These are phyloP conservation scores for Pseudocercospora crystallina DNA, from an alignment of 2,329 filamentous ascomycete species.

Conservation along the genomic window DNA sequence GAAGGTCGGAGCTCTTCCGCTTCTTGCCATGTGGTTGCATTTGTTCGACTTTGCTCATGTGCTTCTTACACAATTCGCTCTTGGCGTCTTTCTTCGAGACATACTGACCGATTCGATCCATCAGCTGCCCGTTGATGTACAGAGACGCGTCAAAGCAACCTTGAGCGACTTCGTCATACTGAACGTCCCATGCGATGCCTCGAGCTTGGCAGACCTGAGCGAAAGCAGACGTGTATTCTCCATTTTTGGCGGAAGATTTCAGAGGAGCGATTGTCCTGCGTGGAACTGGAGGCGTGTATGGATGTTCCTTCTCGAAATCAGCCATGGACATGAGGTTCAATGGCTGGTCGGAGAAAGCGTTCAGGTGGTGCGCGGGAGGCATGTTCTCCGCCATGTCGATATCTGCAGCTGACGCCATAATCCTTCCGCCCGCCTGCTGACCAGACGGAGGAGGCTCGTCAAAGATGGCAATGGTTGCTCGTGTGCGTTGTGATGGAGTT, in stretches of 20 bases:
- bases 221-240: constrained; percentile 14
- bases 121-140: constrained; percentile 9
- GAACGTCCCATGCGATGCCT: constrained; percentile 18
- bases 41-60: constrained; percentile 1
- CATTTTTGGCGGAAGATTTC: constrained; percentile 10
- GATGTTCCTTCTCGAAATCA: constrained; percentile 24
- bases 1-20: constrained; percentile 20
- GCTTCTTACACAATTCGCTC: constrained; percentile 38
- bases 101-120: constrained; percentile 31
- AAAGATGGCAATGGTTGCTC: not conserved
- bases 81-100: constrained; percentile 45
- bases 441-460: not conserved
- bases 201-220: constrained; percentile 19
- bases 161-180: constrained; percentile 13
- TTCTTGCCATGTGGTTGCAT: constrained; percentile 22
- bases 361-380: constrained; percentile 3
- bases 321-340: constrained; percentile 21
- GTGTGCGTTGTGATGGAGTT: not conserved
- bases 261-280: constrained; percentile 5
- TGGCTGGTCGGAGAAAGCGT: not conserved
- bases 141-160: constrained; percentile 19
- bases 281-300: constrained; percentile 19
- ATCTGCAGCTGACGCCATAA: not conserved
- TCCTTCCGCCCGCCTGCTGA: not conserved
- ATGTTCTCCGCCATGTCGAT: constrained; percentile 2